phyloP scores from a whole-genome alignment of 441 rosid species.

The Dalechampia spathulata region DNA sequence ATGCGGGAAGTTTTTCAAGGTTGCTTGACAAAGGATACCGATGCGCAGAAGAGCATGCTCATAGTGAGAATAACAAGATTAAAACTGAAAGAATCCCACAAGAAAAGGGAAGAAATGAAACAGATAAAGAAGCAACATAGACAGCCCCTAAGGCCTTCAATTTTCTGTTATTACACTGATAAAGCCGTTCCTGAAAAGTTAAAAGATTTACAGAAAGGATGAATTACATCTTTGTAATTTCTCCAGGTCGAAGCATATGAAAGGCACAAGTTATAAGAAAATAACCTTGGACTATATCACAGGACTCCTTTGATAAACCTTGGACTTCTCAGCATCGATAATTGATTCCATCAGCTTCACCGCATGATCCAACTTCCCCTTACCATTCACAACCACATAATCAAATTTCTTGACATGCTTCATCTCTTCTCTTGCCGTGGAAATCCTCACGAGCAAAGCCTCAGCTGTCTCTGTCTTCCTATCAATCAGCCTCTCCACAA shows the following conservation, averaged over 20 bases:
- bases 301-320: constrained; percentile 55
- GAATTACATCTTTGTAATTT: too few species aligned
- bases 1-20: not conserved
- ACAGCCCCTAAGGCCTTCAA: too few species aligned
- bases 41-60: too few species aligned
- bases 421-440: constrained; percentile 82
- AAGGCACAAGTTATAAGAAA: too few species aligned
- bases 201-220: too few species aligned
- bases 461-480: constrained; percentile 78
- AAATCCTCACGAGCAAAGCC: constrained; percentile 67
- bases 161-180: not conserved
- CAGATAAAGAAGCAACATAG: too few species aligned
- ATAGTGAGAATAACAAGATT: too few species aligned
- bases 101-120: too few species aligned
- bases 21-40: too few species aligned
- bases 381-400: constrained; percentile 75
- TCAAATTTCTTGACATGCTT: constrained; percentile 58
- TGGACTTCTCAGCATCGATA: constrained; percentile 90
- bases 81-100: not conserved
- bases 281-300: constrained; percentile 24
- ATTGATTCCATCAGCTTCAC: constrained; percentile 62
- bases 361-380: constrained; percentile 69
- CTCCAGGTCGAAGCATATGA: constrained; percentile 9
- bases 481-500: constrained; percentile 80
- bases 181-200: too few species aligned